phyloP scores from a whole-genome alignment of 371 early-diverging fungal species.

The Mucor ambiguus region DNA sequence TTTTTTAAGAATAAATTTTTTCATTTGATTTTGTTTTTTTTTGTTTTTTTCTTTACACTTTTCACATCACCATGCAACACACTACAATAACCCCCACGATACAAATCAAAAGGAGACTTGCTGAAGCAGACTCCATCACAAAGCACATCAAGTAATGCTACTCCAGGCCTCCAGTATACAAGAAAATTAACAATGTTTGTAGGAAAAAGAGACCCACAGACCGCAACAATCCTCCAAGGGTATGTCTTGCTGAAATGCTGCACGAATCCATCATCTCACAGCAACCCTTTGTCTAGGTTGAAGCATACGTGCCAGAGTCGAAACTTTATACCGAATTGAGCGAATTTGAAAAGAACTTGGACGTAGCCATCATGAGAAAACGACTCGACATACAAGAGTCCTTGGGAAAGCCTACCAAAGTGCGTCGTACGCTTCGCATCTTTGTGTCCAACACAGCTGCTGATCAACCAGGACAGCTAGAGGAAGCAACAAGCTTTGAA shows the following conservation, averaged over 20 bases:
- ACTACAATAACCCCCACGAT: constrained; percentile 12
- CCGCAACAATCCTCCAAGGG: constrained; percentile 59
- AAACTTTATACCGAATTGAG: constrained; percentile 82
- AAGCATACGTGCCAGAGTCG: constrained; percentile 90
- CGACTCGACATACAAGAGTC: constrained; percentile 88
- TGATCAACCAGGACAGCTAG: constrained; percentile 63
- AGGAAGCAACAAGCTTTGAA: constrained; percentile 52
- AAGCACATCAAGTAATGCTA: constrained; percentile 47
- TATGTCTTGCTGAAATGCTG: constrained; percentile 5
- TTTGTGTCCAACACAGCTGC: constrained; percentile 88
- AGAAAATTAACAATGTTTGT: background rate
- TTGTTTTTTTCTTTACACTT: background rate
- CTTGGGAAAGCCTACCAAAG: constrained; percentile 72
- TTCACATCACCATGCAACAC: constrained; percentile 10
- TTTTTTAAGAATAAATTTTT: constrained; percentile 63
- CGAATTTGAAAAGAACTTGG: constrained; percentile 86
- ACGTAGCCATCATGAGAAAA: constrained; percentile 87
- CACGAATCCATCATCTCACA: background rate
- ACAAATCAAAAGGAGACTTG: constrained; percentile 49
- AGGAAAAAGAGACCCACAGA: constrained; percentile 68
- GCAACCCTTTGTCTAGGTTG: constrained; percentile 59
- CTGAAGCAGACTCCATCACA: constrained; percentile 35
- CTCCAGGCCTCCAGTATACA: background rate
- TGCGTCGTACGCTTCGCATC: constrained; percentile 83
- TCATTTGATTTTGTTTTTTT: background rate